These are phyloP conservation scores for Dentipellis sp. DNA, from an alignment of 768 basidiomycete species.

Conservation along the genomic window DNA sequence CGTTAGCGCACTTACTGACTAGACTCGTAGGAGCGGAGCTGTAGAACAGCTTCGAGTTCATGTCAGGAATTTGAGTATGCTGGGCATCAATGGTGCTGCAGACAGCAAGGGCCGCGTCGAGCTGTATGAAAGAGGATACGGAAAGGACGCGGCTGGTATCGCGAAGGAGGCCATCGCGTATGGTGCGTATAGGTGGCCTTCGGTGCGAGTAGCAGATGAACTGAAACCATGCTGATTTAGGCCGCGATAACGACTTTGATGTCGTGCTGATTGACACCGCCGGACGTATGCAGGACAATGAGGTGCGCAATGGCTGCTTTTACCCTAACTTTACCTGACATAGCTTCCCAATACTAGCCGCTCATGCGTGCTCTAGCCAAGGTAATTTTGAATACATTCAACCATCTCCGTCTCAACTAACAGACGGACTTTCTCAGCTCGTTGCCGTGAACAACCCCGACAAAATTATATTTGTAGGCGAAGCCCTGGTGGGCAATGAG, in stretches of 20 bases:
- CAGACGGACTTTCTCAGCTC: constrained; percentile 37
- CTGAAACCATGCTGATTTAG: constrained; percentile 29
- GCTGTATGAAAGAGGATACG: constrained; percentile 93
- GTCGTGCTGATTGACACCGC: constrained; percentile 98
- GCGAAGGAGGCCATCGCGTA: constrained; percentile 90
- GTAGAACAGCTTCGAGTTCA: constrained; percentile 97
- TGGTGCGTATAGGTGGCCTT: constrained; percentile 38
- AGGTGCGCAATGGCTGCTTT: constrained; percentile 38
- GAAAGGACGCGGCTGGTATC: constrained; percentile 98
- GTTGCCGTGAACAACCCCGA: constrained; percentile 92
- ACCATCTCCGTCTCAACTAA: not conserved
- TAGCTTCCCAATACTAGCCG: constrained; percentile 39
- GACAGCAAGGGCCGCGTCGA: constrained; percentile 75
- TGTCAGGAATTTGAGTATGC: constrained; percentile 86
- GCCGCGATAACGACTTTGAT: constrained; percentile 84
- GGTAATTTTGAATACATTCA: constrained; percentile 28
- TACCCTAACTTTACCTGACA: constrained; percentile 1
- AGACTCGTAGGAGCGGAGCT: constrained; percentile 67
- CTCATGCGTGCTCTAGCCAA: constrained; percentile 98
- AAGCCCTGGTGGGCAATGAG: constrained; percentile 97
- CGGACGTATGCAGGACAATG: constrained; percentile 99
- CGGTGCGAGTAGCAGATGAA: not conserved
- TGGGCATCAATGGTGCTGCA: constrained; percentile 58
- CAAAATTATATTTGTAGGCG: constrained; percentile 97
- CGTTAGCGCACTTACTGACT: not conserved